Conservation (phyloP, 2,329 filamentous ascomycete species). For the Neonectria punicea region DNA sequence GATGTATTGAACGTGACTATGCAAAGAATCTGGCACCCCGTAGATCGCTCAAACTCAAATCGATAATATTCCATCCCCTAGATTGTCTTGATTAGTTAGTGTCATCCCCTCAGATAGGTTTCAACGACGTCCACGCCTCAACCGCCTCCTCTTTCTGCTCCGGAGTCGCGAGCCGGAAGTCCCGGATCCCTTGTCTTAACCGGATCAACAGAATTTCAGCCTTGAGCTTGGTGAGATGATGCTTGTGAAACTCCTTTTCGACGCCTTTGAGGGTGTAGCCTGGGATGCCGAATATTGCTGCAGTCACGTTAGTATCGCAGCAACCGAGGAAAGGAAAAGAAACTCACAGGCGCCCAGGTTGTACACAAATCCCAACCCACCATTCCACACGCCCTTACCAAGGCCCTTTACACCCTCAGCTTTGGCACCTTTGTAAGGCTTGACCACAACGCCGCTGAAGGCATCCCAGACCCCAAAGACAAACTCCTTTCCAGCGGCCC, state of each 20-base stretch:
- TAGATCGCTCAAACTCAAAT: not conserved
- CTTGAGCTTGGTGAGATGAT: constrained; percentile 45
- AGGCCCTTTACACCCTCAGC: constrained; percentile 71
- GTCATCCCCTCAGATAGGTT: not conserved
- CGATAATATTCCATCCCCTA: not conserved
- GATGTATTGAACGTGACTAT: no score
- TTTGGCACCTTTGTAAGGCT: constrained; percentile 71
- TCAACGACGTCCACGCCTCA: constrained; percentile 24
- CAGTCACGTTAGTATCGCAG: not conserved
- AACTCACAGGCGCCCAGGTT: constrained; percentile 53
- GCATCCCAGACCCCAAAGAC: constrained; percentile 74
- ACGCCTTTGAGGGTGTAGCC: constrained; percentile 65
- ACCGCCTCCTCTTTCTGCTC: constrained; percentile 21
- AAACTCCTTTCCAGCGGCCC: constrained; percentile 73
- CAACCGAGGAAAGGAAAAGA: not conserved
- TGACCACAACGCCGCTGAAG: constrained; percentile 72
- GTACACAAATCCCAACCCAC: constrained; percentile 55
- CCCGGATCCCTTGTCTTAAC: constrained; percentile 44
- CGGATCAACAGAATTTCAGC: constrained; percentile 48
- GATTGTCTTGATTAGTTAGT: not conserved
- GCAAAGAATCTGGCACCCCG: not conserved
- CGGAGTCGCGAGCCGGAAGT: constrained; percentile 37
- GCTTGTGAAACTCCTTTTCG: constrained; percentile 58
- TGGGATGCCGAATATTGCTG: constrained; percentile 55
- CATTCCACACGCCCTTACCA: constrained; percentile 66